phyloP scores from a whole-genome alignment of 768 basidiomycete genomes.

The Gelatoporia subvermispora region DNA sequence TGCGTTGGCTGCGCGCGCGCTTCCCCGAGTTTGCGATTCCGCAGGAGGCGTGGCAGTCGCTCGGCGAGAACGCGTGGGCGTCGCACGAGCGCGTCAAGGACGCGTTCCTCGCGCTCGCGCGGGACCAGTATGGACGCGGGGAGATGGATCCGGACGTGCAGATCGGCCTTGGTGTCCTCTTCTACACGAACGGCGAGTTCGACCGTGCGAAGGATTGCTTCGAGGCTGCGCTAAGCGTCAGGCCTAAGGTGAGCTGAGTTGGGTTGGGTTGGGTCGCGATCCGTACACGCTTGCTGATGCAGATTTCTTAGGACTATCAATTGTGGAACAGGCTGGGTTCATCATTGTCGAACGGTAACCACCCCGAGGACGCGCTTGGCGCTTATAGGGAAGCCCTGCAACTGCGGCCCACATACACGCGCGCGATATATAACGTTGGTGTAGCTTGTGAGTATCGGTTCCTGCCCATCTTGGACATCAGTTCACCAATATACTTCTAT shows the following conservation, averaged over 20 bases:
- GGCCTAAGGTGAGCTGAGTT: slow-evolving; percentile 54
- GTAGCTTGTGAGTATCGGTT: slow-evolving; percentile 78
- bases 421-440: slow-evolving; percentile 96
- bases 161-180: slow-evolving; percentile 87
- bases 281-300: background rate
- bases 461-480: background rate
- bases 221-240: slow-evolving; percentile 72
- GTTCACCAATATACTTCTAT: background rate
- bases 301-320: slow-evolving; percentile 65
- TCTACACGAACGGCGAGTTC: slow-evolving; percentile 84
- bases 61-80: slow-evolving; percentile 69
- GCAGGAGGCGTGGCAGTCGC: slow-evolving; percentile 51
- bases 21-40: slow-evolving; percentile 50
- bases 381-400: slow-evolving; percentile 88
- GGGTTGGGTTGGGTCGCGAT: too few species aligned
- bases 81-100: slow-evolving; percentile 77
- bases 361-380: slow-evolving; percentile 89
- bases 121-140: slow-evolving; percentile 71
- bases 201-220: slow-evolving; percentile 93
- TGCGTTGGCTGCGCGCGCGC: slow-evolving; percentile 75
- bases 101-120: slow-evolving; percentile 76
- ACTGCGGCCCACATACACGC: slow-evolving; percentile 90
- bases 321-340: slow-evolving; percentile 97
- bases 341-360: slow-evolving; percentile 88
- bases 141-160: slow-evolving; percentile 86